Conservation (phyloP, 805 yeast genomes). For the Kuraishia cidri region DNA sequence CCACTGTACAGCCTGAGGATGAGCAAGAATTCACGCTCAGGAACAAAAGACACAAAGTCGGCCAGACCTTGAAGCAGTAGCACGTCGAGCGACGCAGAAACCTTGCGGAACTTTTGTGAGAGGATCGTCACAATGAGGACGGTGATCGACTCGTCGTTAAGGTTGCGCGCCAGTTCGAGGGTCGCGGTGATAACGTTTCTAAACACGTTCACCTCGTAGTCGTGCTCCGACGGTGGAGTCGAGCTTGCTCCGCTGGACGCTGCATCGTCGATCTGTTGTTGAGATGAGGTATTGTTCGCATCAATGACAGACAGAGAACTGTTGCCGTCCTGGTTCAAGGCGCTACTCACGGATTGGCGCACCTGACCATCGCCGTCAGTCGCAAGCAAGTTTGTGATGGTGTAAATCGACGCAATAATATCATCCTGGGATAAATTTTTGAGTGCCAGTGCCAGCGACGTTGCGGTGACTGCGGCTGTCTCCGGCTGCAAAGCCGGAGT, state of each 20-base stretch:
- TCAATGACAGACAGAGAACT: not conserved
- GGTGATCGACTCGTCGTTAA: constrained; percentile 64
- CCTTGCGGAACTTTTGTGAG: constrained; percentile 56
- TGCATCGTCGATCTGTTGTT: not conserved
- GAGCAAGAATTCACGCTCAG: constrained; percentile 60
- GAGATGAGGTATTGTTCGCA: not conserved
- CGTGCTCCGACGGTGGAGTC: constrained; percentile 4
- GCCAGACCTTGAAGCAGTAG: constrained; percentile 55
- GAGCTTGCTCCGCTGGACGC: no score
- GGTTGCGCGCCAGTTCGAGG: constrained; percentile 53
- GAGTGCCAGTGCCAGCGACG: constrained; percentile 56
- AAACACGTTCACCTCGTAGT: constrained; percentile 24
- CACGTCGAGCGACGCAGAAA: constrained; percentile 42
- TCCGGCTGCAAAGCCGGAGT: constrained; percentile 37
- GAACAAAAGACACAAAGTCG: constrained; percentile 49
- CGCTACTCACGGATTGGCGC: not conserved
- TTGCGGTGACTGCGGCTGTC: constrained; percentile 44
- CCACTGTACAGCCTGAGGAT: constrained; percentile 49
- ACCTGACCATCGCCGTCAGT: constrained; percentile 23
- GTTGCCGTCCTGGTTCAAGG: not conserved
- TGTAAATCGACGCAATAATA: constrained; percentile 75
- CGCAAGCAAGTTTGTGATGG: constrained; percentile 66
- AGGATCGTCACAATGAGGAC: constrained; percentile 74
- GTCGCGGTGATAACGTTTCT: constrained; percentile 64
- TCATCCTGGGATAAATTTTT: constrained; percentile 70